Conservation (phyloP, 345 rosid species). For the Sisymbrium altissimum region DNA sequence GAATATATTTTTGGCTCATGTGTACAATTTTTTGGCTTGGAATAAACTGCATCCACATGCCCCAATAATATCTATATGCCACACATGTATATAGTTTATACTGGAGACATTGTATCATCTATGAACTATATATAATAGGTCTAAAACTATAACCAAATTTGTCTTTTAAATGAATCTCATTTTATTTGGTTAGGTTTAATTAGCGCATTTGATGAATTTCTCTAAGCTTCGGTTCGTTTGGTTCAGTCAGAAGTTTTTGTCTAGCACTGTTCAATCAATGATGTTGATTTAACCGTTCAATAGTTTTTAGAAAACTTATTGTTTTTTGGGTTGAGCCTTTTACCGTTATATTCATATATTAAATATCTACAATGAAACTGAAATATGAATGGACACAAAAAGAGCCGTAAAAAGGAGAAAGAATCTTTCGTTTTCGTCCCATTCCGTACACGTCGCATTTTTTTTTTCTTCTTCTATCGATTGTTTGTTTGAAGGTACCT, state of each 20-base stretch:
- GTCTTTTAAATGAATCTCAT: no score
- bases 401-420: background rate
- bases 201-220: background rate
- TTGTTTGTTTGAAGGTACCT: background rate
- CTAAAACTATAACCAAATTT: background rate
- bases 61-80: background rate
- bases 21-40: background rate
- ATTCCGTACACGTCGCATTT: slow-evolving; percentile 10
- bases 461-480: background rate
- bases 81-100: background rate
- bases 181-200: background rate
- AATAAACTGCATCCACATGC: slow-evolving; percentile 3
- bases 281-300: background rate
- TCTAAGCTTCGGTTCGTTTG: background rate
- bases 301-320: background rate
- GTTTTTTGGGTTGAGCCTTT: background rate
- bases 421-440: slow-evolving; percentile 23
- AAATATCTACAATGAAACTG: background rate
- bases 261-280: background rate
- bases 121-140: background rate
- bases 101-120: background rate
- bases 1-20: background rate
- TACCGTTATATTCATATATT: background rate
- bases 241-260: background rate
- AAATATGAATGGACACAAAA: slow-evolving; percentile 2